Evolutionary conservation across 352 stramenopile genomes (phyloP).

Genomic region (Pythium scleroteichum): DNA sequence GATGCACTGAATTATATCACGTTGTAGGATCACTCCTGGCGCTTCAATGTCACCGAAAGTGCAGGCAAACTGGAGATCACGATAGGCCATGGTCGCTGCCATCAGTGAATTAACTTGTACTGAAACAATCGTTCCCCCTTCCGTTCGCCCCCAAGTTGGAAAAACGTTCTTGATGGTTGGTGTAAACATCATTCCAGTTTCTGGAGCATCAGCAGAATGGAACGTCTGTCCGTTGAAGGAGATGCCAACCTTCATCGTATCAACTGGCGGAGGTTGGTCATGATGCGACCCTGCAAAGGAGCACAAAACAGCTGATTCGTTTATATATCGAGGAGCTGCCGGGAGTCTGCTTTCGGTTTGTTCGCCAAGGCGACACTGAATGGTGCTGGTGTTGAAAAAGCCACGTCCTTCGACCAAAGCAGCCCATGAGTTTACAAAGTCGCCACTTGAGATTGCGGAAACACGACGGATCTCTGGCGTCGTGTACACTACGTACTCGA

Average conservation of each 20-base stretch:
- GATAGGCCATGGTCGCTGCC: background rate
- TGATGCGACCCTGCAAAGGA: background rate
- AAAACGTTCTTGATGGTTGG: background rate
- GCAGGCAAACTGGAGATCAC: constrained; percentile 1
- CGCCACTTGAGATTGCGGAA: background rate
- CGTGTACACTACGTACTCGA: constrained; percentile 2
- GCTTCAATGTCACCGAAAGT: constrained; percentile 7
- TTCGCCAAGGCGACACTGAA: constrained; percentile 11
- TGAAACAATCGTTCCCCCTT: constrained; percentile 10
- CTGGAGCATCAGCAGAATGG: background rate
- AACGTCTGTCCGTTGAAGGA: constrained; percentile 14
- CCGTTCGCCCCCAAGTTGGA: constrained; percentile 9
- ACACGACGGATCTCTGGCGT: background rate
- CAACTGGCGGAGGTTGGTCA: background rate
- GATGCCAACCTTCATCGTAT: background rate
- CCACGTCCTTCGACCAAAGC: background rate
- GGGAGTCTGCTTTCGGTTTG: background rate
- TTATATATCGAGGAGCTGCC: constrained; percentile 5
- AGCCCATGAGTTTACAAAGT: background rate
- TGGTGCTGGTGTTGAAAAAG: constrained; percentile 17
- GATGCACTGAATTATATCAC: background rate
- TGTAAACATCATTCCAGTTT: background rate
- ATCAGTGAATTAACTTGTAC: background rate
- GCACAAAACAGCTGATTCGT: constrained; percentile 8
- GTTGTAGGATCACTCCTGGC: background rate